Evolutionary conservation across 441 rosid species (phyloP).

Genomic region (Euphorbia corollata): DNA sequence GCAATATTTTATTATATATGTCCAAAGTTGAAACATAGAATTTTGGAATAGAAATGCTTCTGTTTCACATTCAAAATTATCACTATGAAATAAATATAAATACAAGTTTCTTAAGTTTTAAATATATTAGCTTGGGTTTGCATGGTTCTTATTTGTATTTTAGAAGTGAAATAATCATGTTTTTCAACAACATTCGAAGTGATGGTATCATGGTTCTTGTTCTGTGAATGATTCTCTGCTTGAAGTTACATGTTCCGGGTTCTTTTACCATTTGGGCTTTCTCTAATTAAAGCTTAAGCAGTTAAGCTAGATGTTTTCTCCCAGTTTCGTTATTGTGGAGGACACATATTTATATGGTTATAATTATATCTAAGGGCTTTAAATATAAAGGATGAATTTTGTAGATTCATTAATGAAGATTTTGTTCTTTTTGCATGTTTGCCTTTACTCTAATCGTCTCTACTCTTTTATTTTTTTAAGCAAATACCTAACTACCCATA

Average conservation of each 20-base stretch:
- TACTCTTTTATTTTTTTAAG: background rate
- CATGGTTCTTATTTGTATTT: background rate
- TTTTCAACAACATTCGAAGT: background rate
- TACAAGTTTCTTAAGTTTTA: background rate
- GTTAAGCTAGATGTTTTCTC: background rate
- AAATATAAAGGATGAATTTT: background rate
- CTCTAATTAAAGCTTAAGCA: background rate
- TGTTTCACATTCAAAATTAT: background rate
- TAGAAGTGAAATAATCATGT: background rate
- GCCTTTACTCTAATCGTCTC: background rate
- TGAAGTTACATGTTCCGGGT: background rate
- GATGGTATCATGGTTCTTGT: background rate
- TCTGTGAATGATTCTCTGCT: background rate
- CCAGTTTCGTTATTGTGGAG: background rate
- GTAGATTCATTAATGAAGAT: background rate
- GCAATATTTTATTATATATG: background rate
- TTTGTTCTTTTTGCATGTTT: background rate
- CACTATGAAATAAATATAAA: background rate
- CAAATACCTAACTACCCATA: background rate
- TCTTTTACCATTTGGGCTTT: slow-evolving; percentile 4
- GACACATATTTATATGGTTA: slow-evolving; percentile 5
- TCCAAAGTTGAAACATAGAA: background rate
- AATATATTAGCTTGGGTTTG: background rate
- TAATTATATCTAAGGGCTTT: background rate
- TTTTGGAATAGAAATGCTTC: background rate